Conservation (phyloP, 768 basidiomycete genomes). For the Calocybe gangraenosa region DNA sequence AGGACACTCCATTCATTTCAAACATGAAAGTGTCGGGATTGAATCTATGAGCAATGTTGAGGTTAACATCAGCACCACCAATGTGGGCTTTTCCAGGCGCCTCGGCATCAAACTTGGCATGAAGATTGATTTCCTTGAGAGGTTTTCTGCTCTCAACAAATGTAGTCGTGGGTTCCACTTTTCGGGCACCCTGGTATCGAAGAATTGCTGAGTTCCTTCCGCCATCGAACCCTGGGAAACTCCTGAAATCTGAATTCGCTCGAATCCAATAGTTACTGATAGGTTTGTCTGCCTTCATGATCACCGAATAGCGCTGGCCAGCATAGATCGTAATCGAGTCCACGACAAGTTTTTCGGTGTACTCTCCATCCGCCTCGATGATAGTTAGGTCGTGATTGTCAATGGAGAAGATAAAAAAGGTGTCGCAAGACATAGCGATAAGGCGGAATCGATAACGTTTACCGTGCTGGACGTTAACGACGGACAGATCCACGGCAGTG, state of each 20-base stretch:
- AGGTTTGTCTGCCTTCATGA: slow-evolving; percentile 41
- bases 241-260: slow-evolving; percentile 22
- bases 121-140: slow-evolving; percentile 36
- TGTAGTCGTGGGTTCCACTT: slow-evolving; percentile 36
- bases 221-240: slow-evolving; percentile 22
- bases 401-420: slow-evolving; percentile 37
- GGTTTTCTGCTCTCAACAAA: slow-evolving; percentile 15
- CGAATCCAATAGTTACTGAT: slow-evolving; percentile 50
- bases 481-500: slow-evolving; percentile 21
- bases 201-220: slow-evolving; percentile 48
- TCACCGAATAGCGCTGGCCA: slow-evolving; percentile 27
- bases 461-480: slow-evolving; percentile 28
- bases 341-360: slow-evolving; percentile 36
- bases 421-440: slow-evolving; percentile 28
- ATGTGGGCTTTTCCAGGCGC: slow-evolving; percentile 26
- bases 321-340: slow-evolving; percentile 39
- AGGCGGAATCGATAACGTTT: slow-evolving; percentile 34
- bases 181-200: slow-evolving; percentile 41
- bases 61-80: slow-evolving; percentile 38
- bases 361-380: slow-evolving; percentile 47
- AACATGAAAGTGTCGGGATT: slow-evolving; percentile 12
- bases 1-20: slow-evolving; percentile 27
- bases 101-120: slow-evolving; percentile 24
- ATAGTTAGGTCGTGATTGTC: slow-evolving; percentile 45
- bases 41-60: slow-evolving; percentile 30